Conservation (phyloP, 1,139 yeast species). For the Scheffersomyces illinoinensis region DNA sequence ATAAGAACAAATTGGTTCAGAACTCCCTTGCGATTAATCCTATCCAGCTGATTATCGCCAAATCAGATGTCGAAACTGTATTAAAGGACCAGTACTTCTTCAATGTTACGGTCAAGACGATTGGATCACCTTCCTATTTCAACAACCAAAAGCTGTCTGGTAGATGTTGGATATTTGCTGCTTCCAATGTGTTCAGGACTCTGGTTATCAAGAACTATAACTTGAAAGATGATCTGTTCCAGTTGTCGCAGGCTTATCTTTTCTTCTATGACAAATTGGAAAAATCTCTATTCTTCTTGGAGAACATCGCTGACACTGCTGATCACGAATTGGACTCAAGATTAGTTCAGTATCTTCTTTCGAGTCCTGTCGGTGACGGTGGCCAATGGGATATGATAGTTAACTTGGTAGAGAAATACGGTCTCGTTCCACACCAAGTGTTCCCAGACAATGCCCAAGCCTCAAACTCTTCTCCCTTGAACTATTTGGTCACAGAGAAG, state of each 20-base stretch:
- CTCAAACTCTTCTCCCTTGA: slow-evolving; percentile 55
- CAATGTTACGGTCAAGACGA: slow-evolving; percentile 58
- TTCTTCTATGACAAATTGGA: slow-evolving; percentile 77
- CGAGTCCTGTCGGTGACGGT: slow-evolving; percentile 73
- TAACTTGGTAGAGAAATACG: slow-evolving; percentile 73
- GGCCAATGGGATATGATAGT: slow-evolving; percentile 87
- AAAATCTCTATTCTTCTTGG: slow-evolving; percentile 74
- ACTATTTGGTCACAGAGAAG: slow-evolving; percentile 62
- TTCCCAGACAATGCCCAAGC: slow-evolving; percentile 77
- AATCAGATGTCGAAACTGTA: slow-evolving; percentile 22
- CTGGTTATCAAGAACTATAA: slow-evolving; percentile 63
- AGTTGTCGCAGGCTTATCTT: slow-evolving; percentile 70
- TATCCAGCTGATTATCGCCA: slow-evolving; percentile 46
- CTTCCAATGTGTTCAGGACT: slow-evolving; percentile 69
- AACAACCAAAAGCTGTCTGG: slow-evolving; percentile 77
- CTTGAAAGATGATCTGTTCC: slow-evolving; percentile 59
- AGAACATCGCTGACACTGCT: slow-evolving; percentile 69
- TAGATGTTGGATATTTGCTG: slow-evolving; percentile 87
- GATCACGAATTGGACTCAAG: slow-evolving; percentile 68
- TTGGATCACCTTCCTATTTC: slow-evolving; percentile 61
- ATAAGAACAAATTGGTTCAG: slow-evolving; percentile 60
- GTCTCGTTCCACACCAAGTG: slow-evolving; percentile 69
- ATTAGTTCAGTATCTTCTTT: slow-evolving; percentile 59
- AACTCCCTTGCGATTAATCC: slow-evolving; percentile 56
- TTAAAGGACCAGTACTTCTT: slow-evolving; percentile 51